Evolutionary conservation across 305 asterid species (phyloP).

Genomic region (Fraxinus nigra): DNA sequence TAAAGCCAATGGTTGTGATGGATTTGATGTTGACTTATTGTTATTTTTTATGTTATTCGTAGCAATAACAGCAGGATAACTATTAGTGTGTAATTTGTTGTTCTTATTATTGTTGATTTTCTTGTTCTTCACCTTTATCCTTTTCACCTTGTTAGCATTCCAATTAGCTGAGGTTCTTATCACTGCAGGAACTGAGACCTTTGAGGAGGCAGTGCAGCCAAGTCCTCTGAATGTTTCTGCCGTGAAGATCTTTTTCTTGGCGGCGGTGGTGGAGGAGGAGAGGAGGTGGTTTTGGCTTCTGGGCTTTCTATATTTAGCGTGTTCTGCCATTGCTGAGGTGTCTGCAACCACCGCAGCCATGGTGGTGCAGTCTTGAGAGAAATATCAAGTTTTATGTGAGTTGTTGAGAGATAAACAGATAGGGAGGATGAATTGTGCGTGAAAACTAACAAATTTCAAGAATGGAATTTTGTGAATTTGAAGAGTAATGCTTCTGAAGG

Average conservation of each 20-base stretch:
- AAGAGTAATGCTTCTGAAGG: neutral
- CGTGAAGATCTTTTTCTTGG: slow-evolving; percentile 67
- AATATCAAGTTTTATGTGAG: neutral
- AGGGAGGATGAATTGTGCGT: neutral
- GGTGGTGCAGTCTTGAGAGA: neutral
- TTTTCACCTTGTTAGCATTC: slow-evolving; percentile 71
- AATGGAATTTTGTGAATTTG: slow-evolving; percentile 23
- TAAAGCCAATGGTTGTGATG: slow-evolving; percentile 43
- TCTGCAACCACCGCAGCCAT: slow-evolving; percentile 25
- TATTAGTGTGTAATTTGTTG: neutral
- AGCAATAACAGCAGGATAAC: slow-evolving; percentile 23
- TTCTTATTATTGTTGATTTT: slow-evolving; percentile 26
- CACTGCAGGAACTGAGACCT: slow-evolving; percentile 68
- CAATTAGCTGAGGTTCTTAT: slow-evolving; percentile 74
- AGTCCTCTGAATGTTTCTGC: slow-evolving; percentile 60
- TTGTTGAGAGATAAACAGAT: neutral
- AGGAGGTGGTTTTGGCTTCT: slow-evolving; percentile 31
- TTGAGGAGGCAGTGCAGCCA: slow-evolving; percentile 71
- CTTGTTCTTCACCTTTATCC: slow-evolving; percentile 51
- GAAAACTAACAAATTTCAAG: slow-evolving; percentile 15
- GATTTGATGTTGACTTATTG: slow-evolving; percentile 29
- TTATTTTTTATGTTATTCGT: slow-evolving; percentile 11
- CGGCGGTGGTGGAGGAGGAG: slow-evolving; percentile 17
- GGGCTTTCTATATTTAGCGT: slow-evolving; percentile 31
- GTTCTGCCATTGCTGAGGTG: slow-evolving; percentile 33